These are phyloP conservation scores for Casaregolazyma lundiana DNA, from an alignment of 1,139 yeast genomes.

Conservation along the genomic window DNA sequence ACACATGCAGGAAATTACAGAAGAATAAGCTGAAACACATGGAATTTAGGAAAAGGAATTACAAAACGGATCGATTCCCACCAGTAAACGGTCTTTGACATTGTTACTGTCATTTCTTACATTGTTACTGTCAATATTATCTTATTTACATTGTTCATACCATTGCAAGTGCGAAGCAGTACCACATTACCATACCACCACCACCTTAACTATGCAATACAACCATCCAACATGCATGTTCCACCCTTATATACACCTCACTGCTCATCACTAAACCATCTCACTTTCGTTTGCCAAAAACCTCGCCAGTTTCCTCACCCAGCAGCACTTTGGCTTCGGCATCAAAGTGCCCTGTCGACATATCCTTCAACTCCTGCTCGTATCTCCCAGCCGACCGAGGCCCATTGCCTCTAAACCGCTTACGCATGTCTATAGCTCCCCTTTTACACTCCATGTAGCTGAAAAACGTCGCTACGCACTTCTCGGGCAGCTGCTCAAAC, in stretches of 20 bases:
- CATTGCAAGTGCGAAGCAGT: no score
- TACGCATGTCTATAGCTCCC: constrained; percentile 61
- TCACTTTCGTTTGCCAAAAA: constrained; percentile 2
- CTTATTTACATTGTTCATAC: no score
- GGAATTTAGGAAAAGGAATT: no score
- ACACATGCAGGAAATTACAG: no score
- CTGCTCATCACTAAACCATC: background rate
- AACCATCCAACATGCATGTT: background rate
- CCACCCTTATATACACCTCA: background rate
- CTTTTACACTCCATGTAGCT: constrained; percentile 82
- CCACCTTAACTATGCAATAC: no score
- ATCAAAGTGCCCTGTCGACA: constrained; percentile 76
- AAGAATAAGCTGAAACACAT: no score
- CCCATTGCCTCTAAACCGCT: constrained; percentile 90
- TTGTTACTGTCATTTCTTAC: no score
- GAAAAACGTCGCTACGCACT: constrained; percentile 78
- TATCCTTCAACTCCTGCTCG: constrained; percentile 76
- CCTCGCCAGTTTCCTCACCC: constrained; percentile 7
- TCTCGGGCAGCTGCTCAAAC: constrained; percentile 72
- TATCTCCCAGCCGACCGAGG: constrained; percentile 88
- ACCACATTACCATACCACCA: no score
- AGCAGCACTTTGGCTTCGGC: constrained; percentile 59
- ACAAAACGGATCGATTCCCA: no score
- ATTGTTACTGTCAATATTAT: no score
- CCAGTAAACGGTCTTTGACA: no score